A percentile compares a stretch with the other conserved stretches of the same genome.
phyloP scores from a whole-genome alignment of 2,329 filamentous ascomycete genomes.

The Colletotrichum magnum region DNA sequence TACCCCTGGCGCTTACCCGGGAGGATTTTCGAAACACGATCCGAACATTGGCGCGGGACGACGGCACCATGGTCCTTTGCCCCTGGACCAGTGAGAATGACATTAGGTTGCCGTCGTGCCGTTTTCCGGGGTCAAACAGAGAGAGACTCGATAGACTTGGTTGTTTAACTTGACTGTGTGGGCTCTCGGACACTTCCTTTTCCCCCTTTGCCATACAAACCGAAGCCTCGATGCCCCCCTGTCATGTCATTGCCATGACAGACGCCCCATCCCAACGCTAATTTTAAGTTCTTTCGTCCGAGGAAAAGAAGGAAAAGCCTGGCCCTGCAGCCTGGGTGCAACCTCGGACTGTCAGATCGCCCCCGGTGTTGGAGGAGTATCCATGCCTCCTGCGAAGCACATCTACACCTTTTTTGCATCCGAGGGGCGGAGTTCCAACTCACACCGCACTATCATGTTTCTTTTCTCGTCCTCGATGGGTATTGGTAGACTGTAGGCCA shows the following conservation, averaged over 20 bases:
- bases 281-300: too few relatives aligned
- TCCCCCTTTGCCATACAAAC: too few relatives aligned
- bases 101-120: not conserved
- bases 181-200: too few relatives aligned
- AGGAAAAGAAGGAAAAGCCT: not conserved
- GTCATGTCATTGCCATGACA: too few relatives aligned
- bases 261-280: too few relatives aligned
- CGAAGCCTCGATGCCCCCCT: too few relatives aligned
- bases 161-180: too few relatives aligned
- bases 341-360: slow-evolving; percentile 35
- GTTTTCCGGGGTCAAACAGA: not conserved
- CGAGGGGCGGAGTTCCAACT: not conserved
- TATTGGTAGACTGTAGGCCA: not conserved
- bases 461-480: too few relatives aligned
- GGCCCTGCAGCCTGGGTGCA: slow-evolving; percentile 6
- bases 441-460: too few relatives aligned
- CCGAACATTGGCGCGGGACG: slow-evolving; percentile 25
- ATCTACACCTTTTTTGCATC: not conserved
- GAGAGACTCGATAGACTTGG: too few relatives aligned
- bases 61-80: slow-evolving; percentile 7
- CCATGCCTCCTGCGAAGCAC: not conserved
- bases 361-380: slow-evolving; percentile 20
- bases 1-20: slow-evolving; percentile 17
- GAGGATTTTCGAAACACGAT: slow-evolving; percentile 28
- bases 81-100: not conserved